Evolutionary conservation across 1,284 basidiomycete species (phyloP), one percentile per base, ranked within the genome.

Genomic region (Austroboletus olivaceoglutinosus): DNA sequence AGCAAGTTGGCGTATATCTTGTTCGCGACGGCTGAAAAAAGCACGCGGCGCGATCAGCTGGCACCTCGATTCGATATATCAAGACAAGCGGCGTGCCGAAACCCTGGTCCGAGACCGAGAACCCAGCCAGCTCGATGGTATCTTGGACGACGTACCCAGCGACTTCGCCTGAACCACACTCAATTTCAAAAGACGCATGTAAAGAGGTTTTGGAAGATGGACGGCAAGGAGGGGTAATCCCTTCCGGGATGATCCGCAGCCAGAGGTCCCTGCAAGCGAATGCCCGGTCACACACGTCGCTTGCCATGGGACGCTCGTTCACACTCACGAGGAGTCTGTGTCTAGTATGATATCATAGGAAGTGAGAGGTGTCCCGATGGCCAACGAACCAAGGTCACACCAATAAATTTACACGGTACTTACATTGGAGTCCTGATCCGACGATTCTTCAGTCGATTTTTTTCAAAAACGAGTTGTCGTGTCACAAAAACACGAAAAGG

Each of bases 261-360:
- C 65, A 67, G 19, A 67, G 56, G 29, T 67, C 65, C 34, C 65
- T 67, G 41, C 11, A 8, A 5, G 16, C 13, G 5, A 41, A 45
- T 4, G 6, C 15, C 31, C 31, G 18, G 30, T 30, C 22, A 42
- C 41, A 36, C 9, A 10, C 12, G 34, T 18, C 6, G 12, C 37
- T 21, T n/a, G 19, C 9, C 36, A n/a, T n/a, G 18, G 4, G 18
- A 21, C 15, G 18, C 19, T 13, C 19, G 11, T 12, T 10, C 11
- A 27, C 19, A 67, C 72, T 53, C 44, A 74, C 73, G 73, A 64
- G 22, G 83, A 85, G 6, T 85, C 85, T 0, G 85, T 86, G 63
- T 86, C 78, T 19, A 81, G 58, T 18, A 75, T 57, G 38, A 76
- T 69, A 48, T 75, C 56, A 38, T 67, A 75, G 4, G 73, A 68